Base-by-base conservation (phyloP, 2,329 filamentous ascomycete species). In the Aspergillus oerlinghausenensis region DNA sequence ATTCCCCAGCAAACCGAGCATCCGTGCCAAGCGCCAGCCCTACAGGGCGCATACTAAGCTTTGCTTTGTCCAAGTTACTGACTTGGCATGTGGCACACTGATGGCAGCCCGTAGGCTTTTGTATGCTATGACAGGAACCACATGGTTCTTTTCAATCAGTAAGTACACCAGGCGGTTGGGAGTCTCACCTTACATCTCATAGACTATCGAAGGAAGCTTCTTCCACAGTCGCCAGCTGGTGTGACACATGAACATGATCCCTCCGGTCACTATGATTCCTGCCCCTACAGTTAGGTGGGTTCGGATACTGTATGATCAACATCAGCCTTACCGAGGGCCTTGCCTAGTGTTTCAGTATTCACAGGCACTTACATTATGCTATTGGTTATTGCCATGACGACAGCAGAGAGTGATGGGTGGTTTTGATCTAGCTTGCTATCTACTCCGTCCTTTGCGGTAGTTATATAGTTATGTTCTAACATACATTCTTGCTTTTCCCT, bases 1-100 rank as follows among this genome's bases (percentile, higher is more conserved):
- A 50, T 55, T 38, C 29, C 19, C 28, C 28, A 14, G 14, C 11
- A 9, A 21, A 47, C 45, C 26, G 19, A 29, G 38, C 58, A 62
- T 57, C 62, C 56, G 55, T 52, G 65, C 57, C 57, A 67, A 69
- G 60, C 65, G 60, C 69, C 68, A 70, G 68, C 68, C 68, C 68
- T 70, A 70, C 65, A 56, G 54, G 66, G 66, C 60, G 32, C 19
- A 23, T 47, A 23, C 11, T 14, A 14, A 47, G 21, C 43, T 47
- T 47, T 23, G 42, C 3, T 10, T 7, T 21, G n/a, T 43, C 10
- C 8, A 43, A 3, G 3, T 19, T 11, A 9, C 4, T 14, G 29
- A 32, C 29, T 14, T 14, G 29, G 29, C 29, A 11, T 11, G 4
- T 32, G 10, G 29, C 29, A 32, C 29, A 14, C 10, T 11, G 9